Percentiles rank a stretch among this genome's conserved stretches.
Evolutionary conservation across 768 basidiomycete genomes (phyloP).

Genomic region (Amanita pallidorosea): DNA sequence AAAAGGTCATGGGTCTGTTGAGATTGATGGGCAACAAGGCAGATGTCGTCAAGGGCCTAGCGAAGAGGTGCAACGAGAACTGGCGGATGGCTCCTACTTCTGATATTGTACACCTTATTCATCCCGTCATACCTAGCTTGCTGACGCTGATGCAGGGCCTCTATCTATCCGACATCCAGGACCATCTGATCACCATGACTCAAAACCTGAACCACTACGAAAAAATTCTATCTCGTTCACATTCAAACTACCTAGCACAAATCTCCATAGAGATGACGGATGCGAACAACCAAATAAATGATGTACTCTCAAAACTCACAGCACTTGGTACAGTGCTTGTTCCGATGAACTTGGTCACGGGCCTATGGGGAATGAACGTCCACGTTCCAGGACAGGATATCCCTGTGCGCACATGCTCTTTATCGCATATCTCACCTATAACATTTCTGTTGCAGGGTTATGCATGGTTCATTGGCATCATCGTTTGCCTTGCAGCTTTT

Average conservation of each 20-base stretch:
- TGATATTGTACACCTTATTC: slow-evolving; percentile 61
- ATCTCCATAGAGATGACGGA: slow-evolving; percentile 99
- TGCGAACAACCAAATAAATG: slow-evolving; percentile 99
- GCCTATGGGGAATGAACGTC: slow-evolving; percentile 97
- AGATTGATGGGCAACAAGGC: slow-evolving; percentile 99
- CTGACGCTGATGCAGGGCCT: slow-evolving; percentile 51
- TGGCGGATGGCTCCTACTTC: slow-evolving; percentile 98
- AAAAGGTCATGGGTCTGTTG: slow-evolving; percentile 98
- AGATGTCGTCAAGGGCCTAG: slow-evolving; percentile 97
- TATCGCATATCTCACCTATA: background rate
- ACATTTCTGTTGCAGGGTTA: slow-evolving; percentile 30
- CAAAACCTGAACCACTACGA: slow-evolving; percentile 99
- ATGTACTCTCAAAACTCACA: slow-evolving; percentile 93
- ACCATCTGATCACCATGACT: slow-evolving; percentile 99
- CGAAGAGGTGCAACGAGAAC: slow-evolving; percentile 97
- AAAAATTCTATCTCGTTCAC: slow-evolving; percentile 96
- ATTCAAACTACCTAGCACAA: slow-evolving; percentile 98
- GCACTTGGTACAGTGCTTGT: slow-evolving; percentile 96
- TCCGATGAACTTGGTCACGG: slow-evolving; percentile 95
- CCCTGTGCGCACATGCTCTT: slow-evolving; percentile 20
- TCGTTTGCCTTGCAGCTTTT: slow-evolving; percentile 70
- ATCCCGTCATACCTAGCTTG: background rate
- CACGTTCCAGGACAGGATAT: slow-evolving; percentile 83
- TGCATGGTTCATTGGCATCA: slow-evolving; percentile 83
- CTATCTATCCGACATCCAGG: slow-evolving; percentile 94